Conservation (phyloP, 345 rosid genomes). For the Aurinia saxatilis region DNA sequence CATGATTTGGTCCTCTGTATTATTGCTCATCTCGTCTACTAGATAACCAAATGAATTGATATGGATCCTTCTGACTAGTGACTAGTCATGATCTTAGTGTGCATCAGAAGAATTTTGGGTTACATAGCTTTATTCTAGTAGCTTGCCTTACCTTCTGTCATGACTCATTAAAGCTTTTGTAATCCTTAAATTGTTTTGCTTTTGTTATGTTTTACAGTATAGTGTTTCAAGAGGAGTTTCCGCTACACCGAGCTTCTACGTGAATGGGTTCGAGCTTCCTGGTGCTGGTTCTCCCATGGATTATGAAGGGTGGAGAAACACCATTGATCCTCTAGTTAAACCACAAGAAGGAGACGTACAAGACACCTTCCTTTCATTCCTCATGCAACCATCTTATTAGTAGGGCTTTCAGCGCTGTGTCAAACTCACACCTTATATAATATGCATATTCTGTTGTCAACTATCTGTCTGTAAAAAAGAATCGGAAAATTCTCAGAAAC, state of each 20-base stretch:
- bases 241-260: conserved; percentile 59
- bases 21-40: too few relatives aligned
- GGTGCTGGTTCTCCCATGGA: conserved; percentile 43
- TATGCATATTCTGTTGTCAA: background rate
- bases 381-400: conserved; percentile 24
- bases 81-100: background rate
- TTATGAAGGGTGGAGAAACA: conserved; percentile 50
- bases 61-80: too few relatives aligned
- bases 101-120: background rate
- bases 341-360: conserved; percentile 17
- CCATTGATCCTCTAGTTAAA: conserved; percentile 52
- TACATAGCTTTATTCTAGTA: background rate
- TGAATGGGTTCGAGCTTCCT: conserved; percentile 69
- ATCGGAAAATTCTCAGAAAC: background rate
- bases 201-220: conserved; percentile 43
- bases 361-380: conserved; percentile 25
- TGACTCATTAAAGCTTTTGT: background rate
- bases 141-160: background rate
- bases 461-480: background rate
- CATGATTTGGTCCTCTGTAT: too few relatives aligned
- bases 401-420: background rate
- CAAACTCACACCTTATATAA: background rate
- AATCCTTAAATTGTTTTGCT: background rate
- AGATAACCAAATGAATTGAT: too few relatives aligned
- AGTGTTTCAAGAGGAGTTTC: conserved; percentile 66